Base-by-base conservation (phyloP, 345 rosid genomes). In the Eutrema yunnanense region DNA sequence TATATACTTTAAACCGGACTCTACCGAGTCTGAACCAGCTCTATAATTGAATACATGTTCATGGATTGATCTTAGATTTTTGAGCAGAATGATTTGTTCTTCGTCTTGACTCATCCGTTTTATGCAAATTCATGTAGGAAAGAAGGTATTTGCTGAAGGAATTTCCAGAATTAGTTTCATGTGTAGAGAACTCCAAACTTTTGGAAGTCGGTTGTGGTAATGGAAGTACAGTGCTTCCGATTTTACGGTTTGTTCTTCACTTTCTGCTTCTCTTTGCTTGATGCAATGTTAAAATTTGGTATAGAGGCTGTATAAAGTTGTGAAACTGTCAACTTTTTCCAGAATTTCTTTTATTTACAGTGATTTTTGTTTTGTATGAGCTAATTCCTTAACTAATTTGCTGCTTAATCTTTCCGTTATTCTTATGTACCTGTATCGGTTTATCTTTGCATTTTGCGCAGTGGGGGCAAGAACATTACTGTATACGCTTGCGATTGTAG, bases 121-220 rank as follows among this genome's bases (percentile, higher is more conserved):
- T 29, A 44, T 54, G 49, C 13, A 4, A 62, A 44, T 62, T 7
- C 54, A n/a, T 70, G 69, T 41, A 88, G 98, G 98, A 94, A 85
- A 85, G 98, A 61, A 82, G 95, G 78, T 89, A 90, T 82, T 72
- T 94, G 63, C 46, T 89, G 80, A 94, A 94, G 82, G 98, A 94
- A 73, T 94, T 91, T 42, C 96, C 96, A 2, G 97, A 86, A 51
- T 72, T 94, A 65, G 84, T 85, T 77, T 80, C 87, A 4, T 73
- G 88, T 66, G 73, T 13, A 8, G 82, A 79, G 48, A 79, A 81
- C 49, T 74, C 86, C 3, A 88, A 80, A 80, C 80, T 91, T 50
- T 83, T 94, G 81, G 97, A 94, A 85, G 88, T 89, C 14, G 98
- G 97, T 16, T 89, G 97, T 66, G 97, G 98, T 43, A 94, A 82